Percentiles rank a stretch among this genome's conserved stretches.
Evolutionary conservation across 108 stramenopile species (phyloP).

Genomic region (Stephanodiscus minutulus): DNA sequence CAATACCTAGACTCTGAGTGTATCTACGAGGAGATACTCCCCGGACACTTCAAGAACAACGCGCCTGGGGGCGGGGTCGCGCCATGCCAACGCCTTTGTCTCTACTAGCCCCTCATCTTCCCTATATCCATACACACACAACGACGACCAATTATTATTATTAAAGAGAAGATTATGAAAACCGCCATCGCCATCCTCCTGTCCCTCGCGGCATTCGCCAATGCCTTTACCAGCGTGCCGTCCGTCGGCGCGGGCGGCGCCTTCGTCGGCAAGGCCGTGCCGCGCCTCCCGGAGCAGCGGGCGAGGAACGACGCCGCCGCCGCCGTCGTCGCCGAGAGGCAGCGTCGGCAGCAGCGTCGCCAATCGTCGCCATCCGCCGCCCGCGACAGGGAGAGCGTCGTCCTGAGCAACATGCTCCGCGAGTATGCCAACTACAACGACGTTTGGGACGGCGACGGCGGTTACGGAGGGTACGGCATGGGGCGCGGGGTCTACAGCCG

Average conservation of each 20-base stretch:
- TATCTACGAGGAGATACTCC: too few relatives aligned
- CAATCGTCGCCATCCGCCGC: not conserved
- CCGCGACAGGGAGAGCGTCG: slow-evolving; percentile 1
- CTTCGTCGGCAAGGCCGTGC: slow-evolving; percentile 10
- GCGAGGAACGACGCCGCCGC: too few relatives aligned
- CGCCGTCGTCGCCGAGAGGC: too few relatives aligned
- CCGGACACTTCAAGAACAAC: too few relatives aligned
- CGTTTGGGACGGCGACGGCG: slow-evolving; percentile 44
- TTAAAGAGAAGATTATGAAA: too few relatives aligned
- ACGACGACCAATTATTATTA: too few relatives aligned
- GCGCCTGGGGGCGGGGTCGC: too few relatives aligned
- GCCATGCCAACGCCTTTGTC: too few relatives aligned
- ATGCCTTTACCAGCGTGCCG: not conserved
- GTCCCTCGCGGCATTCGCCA: slow-evolving; percentile 3
- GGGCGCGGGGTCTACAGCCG: slow-evolving; percentile 22
- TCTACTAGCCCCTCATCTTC: too few relatives aligned
- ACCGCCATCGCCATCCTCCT: slow-evolving; percentile 14
- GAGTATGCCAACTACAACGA: slow-evolving; percentile 47
- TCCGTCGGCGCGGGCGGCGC: not conserved
- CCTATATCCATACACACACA: too few relatives aligned
- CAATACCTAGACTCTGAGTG: too few relatives aligned
- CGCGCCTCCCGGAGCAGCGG: not conserved
- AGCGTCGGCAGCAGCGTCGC: too few relatives aligned
- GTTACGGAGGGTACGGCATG: slow-evolving; percentile 20
- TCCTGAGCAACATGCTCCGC: slow-evolving; percentile 32